Percentiles rank a stretch among this genome's conserved stretches.
These are phyloP conservation scores for Cutaneotrichosporon dermatis DNA, from an alignment of 1,284 basidiomycete species.

Conservation along the genomic window DNA sequence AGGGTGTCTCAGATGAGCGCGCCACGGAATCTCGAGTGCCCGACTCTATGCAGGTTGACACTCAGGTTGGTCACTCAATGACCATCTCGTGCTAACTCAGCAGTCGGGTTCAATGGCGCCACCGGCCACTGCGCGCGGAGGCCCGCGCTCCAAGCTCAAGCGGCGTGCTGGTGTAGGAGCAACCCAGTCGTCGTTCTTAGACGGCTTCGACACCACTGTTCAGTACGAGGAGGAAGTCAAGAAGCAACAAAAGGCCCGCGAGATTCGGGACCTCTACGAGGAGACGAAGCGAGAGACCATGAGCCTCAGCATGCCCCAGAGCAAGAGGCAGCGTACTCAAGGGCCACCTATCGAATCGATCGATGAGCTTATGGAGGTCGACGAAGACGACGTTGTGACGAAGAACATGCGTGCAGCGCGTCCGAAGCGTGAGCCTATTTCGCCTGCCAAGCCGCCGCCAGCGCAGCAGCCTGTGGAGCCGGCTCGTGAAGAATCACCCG, in stretches of 20 bases:
- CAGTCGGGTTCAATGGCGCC: neutral
- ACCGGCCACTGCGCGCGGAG: neutral
- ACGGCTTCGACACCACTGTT: constrained; percentile 19
- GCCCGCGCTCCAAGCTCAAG: constrained; percentile 15
- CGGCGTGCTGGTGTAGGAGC: constrained; percentile 14
- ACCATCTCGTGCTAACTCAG: neutral
- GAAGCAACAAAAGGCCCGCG: constrained; percentile 28
- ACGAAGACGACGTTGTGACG: constrained; percentile 25
- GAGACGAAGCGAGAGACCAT: constrained; percentile 22
- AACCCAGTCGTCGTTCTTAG: constrained; percentile 17
- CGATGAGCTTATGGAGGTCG: constrained; percentile 26
- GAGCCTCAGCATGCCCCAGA: constrained; percentile 9
- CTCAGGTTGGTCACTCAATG: neutral
- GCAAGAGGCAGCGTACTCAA: constrained; percentile 1
- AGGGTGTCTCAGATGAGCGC: neutral
- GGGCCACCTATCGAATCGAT: neutral
- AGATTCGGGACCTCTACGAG: constrained; percentile 39
- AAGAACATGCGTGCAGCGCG: constrained; percentile 3
- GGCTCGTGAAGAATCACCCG: constrained; percentile 2
- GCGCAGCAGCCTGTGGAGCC: neutral
- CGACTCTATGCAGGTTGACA: constrained; percentile 20
- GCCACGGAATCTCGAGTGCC: constrained; percentile 6
- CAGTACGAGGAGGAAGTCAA: constrained; percentile 22
- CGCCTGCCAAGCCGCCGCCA: constrained; percentile 3
- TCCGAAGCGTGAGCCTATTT: constrained; percentile 1